Evolutionary conservation across 192 early-diverging fungal species (phyloP), one percentile per base, ranked within the genome.

Genomic region (Phlyctochytrium bullatum): DNA sequence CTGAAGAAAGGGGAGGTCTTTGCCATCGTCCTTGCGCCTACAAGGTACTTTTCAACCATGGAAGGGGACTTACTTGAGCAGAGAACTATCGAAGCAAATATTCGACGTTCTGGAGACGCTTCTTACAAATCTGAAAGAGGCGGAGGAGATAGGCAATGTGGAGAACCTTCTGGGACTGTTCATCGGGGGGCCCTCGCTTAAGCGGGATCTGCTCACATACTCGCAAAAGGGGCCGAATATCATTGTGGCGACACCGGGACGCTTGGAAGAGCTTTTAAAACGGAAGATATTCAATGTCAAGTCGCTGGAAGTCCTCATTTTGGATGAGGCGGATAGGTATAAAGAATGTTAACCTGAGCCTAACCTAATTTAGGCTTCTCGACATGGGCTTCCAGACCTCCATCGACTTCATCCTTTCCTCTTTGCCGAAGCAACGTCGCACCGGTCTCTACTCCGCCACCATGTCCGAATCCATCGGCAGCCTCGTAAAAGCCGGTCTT

Each of bases 401-500:
- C 62, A 71, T 99, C 25, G 90, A 81, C 23, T 80, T 81, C 23
- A 96, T 99, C 61, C 83, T 98, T 34, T 73, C 82, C 0, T 69
- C 83, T 2, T 75, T 99, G 27, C 97, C 97, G 0, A 94, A 94
- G 67, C 95, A 98, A 71, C 89, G 97, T 2, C 84, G 95, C 34
- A 99, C 97, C 0, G 94, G 95, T 3, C 79, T 99, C 35, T 99
- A 97, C 59, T 96, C 94, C 0, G 97, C 97, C 0, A 99, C 97
- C 2, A 94, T 99, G 92, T 91, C 88, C 35, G 95, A 98, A 67
- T 93, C 87, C 0, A 61, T 99, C 35, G 75, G 77, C 17, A 88
- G 94, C 61, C 74, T 99, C 30, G 89, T 96, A 1, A 79, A 88
- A 24, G 88, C 92, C 0, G 97, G 97, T 23, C 76, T 99, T 25